Conservation (phyloP, 176 grass and related monocot genomes). For the Oryza brachyantha region DNA sequence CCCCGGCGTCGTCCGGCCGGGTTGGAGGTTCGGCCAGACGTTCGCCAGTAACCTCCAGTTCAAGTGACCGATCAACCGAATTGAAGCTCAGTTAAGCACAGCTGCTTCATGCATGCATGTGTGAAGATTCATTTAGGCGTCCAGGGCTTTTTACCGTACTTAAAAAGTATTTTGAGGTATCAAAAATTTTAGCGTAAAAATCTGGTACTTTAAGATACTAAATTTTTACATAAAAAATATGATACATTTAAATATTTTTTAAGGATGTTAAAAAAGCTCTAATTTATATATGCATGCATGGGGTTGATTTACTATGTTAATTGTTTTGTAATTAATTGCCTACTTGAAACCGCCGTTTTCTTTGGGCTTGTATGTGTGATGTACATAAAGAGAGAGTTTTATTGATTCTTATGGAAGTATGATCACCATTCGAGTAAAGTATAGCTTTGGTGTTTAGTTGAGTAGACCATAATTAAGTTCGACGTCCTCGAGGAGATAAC, state of each 20-base stretch:
- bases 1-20: constrained; percentile 10
- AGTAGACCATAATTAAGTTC: neutral
- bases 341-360: neutral
- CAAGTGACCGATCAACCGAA: neutral
- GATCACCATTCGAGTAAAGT: neutral
- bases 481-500: too few relatives aligned
- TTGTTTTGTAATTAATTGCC: neutral
- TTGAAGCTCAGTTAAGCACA: neutral
- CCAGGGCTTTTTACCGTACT: too few relatives aligned
- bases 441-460: neutral
- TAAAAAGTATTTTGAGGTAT: too few relatives aligned
- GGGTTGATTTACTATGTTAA: neutral
- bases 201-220: too few relatives aligned
- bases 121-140: too few relatives aligned
- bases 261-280: too few relatives aligned
- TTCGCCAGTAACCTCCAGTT: constrained; percentile 50
- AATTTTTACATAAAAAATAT: too few relatives aligned
- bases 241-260: too few relatives aligned
- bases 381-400: constrained; percentile 20
- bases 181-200: too few relatives aligned
- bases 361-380: neutral
- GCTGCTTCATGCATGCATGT: too few relatives aligned
- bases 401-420: neutral
- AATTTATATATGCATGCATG: too few relatives aligned
- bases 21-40: constrained; percentile 54